Percentiles rank a stretch among this genome's conserved stretches.
Conservation (phyloP, 257 asterid genomes). For the Nicotiana otophora region DNA sequence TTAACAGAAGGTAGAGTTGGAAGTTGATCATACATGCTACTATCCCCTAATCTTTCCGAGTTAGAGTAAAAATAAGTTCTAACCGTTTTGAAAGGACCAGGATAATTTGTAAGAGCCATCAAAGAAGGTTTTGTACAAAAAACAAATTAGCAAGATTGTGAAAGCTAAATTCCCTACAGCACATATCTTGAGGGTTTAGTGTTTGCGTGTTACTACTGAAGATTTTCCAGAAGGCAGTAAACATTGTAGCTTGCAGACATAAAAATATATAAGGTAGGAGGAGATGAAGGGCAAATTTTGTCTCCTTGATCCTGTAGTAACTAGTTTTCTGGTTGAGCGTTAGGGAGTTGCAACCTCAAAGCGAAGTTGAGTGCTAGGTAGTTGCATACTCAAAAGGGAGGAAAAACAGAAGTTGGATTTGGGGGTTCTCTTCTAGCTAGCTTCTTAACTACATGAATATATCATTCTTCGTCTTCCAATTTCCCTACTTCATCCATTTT, state of each 20-base stretch:
- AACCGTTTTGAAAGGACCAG: not conserved
- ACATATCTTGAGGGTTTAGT: not conserved
- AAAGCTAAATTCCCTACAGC: not conserved
- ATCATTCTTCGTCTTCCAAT: too few species aligned
- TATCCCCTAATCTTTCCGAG: not conserved
- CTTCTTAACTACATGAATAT: too few species aligned
- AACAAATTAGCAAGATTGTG: not conserved
- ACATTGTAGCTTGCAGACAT: not conserved
- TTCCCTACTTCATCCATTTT: too few species aligned
- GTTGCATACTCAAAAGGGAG: not conserved
- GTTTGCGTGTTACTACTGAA: not conserved
- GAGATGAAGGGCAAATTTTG: not conserved
- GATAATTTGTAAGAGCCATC: not conserved
- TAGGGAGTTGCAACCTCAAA: not conserved
- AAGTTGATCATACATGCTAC: not conserved
- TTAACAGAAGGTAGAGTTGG: not conserved
- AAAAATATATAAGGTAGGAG: not conserved
- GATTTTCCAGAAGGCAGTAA: not conserved
- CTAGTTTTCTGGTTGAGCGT: not conserved
- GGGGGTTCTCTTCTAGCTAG: too few species aligned
- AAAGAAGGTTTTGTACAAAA: not conserved
- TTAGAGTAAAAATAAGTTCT: not conserved
- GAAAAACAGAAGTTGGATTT: not conserved
- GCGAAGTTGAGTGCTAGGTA: not conserved
- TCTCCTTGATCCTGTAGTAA: not conserved